These are phyloP conservation scores for Leccinum fibrillosum DNA, from an alignment of 768 basidiomycete genomes.

Conservation along the genomic window DNA sequence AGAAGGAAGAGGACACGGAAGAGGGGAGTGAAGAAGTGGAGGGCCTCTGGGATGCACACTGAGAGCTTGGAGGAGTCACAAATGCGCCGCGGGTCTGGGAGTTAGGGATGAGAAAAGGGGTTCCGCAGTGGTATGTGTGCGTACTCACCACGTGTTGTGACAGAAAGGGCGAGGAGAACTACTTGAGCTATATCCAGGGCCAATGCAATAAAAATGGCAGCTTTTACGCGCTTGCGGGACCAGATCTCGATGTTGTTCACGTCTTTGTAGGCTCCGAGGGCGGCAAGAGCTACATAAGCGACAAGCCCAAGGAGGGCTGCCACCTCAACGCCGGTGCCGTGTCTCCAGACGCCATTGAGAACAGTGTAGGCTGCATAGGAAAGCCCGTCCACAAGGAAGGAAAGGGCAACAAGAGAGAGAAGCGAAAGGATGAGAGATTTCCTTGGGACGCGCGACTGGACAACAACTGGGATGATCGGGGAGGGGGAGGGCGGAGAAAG, in stretches of 20 bases:
- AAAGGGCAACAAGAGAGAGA: constrained; percentile 65
- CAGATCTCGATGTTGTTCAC: constrained; percentile 67
- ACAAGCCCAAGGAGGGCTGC: constrained; percentile 65
- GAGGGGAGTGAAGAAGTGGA: constrained; percentile 55
- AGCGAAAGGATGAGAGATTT: constrained; percentile 69
- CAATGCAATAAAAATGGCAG: constrained; percentile 51
- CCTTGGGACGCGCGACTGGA: constrained; percentile 70
- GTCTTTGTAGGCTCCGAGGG: constrained; percentile 78
- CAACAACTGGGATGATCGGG: constrained; percentile 75
- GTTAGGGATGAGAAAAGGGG: background rate
- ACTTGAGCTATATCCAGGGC: constrained; percentile 59
- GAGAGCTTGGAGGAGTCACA: constrained; percentile 24
- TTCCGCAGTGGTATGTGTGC: background rate
- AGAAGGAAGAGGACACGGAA: constrained; percentile 63
- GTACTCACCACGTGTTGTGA: constrained; percentile 35
- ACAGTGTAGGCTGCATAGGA: constrained; percentile 65
- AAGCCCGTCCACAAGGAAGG: constrained; percentile 76
- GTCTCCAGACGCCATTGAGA: constrained; percentile 63
- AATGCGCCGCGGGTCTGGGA: constrained; percentile 16
- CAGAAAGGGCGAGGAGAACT: constrained; percentile 45
- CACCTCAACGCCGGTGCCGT: constrained; percentile 59
- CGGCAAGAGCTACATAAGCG: constrained; percentile 70
- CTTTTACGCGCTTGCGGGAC: constrained; percentile 56
- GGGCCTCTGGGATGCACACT: constrained; percentile 33
- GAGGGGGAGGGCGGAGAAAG: constrained; percentile 43